These are phyloP conservation scores for Rheum nobile DNA, from an alignment of 148 eudicot species.

Conservation along the genomic window DNA sequence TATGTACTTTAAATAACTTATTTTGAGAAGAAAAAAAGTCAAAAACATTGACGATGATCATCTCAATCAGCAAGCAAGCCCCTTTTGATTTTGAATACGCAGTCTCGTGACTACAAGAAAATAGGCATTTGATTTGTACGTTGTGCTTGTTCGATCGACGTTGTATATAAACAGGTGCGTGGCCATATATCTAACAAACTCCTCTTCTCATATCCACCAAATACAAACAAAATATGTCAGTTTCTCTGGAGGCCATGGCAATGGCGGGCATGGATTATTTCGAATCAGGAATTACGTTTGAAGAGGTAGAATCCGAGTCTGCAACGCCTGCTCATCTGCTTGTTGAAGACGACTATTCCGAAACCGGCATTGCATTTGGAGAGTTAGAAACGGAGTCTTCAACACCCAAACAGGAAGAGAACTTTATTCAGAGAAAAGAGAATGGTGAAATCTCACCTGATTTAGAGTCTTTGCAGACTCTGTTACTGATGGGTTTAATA, in stretches of 20 bases:
- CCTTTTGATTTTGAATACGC: not conserved
- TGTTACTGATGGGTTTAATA: not conserved
- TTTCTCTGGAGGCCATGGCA: slow-evolving; percentile 33
- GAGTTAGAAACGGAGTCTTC: too few relatives aligned
- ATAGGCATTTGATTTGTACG: too few relatives aligned
- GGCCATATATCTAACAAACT: not conserved
- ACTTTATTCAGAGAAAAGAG: not conserved
- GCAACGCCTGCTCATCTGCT: not conserved
- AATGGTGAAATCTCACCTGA: not conserved
- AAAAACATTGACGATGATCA: not conserved
- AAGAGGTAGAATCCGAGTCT: not conserved
- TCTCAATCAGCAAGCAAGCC: not conserved
- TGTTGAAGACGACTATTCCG: not conserved
- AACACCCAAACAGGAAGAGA: not conserved
- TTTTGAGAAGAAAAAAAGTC: not conserved
- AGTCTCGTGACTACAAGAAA: not conserved
- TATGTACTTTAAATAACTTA: too few relatives aligned
- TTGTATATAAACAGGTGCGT: not conserved
- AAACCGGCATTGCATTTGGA: too few relatives aligned
- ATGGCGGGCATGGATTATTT: slow-evolving; percentile 31
- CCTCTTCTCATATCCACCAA: not conserved
- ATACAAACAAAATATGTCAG: not conserved
- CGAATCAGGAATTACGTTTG: slow-evolving; percentile 7
- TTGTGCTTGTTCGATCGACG: not conserved
- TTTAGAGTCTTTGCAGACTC: not conserved